Evolutionary conservation across 1,284 basidiomycete species (phyloP).

Genomic region (Ganoderma lingzhi): DNA sequence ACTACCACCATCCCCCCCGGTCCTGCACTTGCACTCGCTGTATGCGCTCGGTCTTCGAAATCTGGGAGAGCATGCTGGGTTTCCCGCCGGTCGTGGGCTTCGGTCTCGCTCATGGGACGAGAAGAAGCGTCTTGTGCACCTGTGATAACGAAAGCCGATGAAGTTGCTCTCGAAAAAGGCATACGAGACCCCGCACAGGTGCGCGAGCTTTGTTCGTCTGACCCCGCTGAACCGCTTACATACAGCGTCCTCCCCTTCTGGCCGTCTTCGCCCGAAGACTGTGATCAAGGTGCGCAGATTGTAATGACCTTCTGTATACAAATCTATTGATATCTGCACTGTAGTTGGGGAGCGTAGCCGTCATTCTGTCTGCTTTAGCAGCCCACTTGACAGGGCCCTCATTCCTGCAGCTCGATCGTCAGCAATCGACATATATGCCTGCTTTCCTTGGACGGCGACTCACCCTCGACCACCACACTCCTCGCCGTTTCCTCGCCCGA

Average conservation of each 20-base stretch:
- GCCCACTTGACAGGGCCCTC: background rate
- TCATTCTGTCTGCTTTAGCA: background rate
- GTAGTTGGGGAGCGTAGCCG: background rate
- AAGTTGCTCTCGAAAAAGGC: background rate
- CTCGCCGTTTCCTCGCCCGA: background rate
- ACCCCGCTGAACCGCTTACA: background rate
- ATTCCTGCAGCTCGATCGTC: background rate
- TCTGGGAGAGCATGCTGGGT: background rate
- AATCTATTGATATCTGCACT: background rate
- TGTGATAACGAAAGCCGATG: background rate
- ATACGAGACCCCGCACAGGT: background rate
- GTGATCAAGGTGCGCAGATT: background rate
- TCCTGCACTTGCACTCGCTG: background rate
- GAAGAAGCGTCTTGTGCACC: background rate
- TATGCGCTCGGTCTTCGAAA: background rate
- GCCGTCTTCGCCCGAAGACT: background rate
- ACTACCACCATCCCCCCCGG: slow-evolving; percentile 20
- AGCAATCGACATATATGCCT: background rate
- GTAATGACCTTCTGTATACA: background rate
- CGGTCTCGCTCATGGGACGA: background rate
- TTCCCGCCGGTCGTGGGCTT: background rate
- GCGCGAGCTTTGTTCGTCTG: background rate
- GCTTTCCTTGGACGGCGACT: background rate
- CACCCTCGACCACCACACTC: background rate
- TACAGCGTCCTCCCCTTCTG: slow-evolving; percentile 1